These are phyloP conservation scores for Albophoma yamanashiensis DNA, from an alignment of 2,329 filamentous ascomycete genomes.

Conservation along the genomic window DNA sequence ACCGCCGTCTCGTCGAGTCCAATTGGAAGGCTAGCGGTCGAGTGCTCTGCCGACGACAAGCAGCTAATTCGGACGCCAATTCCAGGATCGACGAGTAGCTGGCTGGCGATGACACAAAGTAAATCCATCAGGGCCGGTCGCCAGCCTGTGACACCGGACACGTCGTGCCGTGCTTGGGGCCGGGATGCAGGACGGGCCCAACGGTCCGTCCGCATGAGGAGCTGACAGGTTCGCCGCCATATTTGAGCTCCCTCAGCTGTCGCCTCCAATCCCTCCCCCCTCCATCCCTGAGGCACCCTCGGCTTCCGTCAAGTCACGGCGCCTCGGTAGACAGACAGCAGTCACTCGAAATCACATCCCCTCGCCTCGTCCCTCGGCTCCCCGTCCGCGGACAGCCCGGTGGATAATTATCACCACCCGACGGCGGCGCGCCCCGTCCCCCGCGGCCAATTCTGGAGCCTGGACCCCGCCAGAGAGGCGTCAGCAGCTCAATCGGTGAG, in stretches of 20 bases:
- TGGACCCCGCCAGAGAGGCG: background rate
- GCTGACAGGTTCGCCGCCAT: background rate
- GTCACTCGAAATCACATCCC: background rate
- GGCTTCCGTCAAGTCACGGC: background rate
- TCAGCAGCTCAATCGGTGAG: background rate
- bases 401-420: background rate
- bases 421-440: background rate
- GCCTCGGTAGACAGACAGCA: background rate
- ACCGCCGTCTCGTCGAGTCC: background rate
- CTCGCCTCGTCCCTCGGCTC: background rate
- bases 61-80: background rate
- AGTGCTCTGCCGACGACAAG: background rate
- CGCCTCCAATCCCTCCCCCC: background rate
- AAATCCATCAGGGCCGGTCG: background rate
- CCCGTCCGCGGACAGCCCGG: background rate
- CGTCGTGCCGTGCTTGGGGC: no score
- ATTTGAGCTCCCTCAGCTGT: background rate
- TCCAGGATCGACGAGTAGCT: background rate
- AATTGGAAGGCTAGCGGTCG: background rate
- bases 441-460: background rate
- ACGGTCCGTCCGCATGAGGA: background rate
- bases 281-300: background rate
- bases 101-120: background rate
- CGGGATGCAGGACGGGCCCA: background rate
- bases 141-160: background rate